Evolutionary conservation across 805 yeast species (phyloP).

Genomic region (Wickerhamomyces rabaulensis): DNA sequence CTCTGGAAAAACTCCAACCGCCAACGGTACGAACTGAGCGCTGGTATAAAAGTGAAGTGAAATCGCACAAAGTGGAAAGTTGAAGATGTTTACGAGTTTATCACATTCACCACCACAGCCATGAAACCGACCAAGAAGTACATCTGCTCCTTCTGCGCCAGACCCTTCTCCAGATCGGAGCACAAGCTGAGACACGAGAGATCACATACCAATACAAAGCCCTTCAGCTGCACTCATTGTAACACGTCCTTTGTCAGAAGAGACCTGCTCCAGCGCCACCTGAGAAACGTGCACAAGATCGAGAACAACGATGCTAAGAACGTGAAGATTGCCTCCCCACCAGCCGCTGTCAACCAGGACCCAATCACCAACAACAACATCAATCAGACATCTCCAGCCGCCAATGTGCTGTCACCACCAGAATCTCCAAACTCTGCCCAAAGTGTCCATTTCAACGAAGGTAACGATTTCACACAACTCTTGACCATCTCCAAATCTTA

Average conservation of each 20-base stretch:
- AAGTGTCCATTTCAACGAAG: not conserved
- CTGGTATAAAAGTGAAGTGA: not conserved
- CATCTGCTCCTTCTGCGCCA: conserved; percentile 14
- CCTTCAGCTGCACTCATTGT: conserved; percentile 10
- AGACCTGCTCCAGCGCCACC: conserved; percentile 12
- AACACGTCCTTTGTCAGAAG: conserved; percentile 13
- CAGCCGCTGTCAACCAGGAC: not conserved
- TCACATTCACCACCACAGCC: not conserved
- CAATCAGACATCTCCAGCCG: not conserved
- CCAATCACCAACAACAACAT: not conserved
- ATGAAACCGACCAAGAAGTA: conserved; percentile 9
- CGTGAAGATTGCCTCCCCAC: not conserved
- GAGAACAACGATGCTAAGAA: not conserved
- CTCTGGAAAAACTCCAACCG: not conserved
- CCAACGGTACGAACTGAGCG: no score
- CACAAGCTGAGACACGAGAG: conserved; percentile 14
- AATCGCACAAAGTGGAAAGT: not conserved
- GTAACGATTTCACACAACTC: conserved; percentile 6
- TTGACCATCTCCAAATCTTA: conserved; percentile 6
- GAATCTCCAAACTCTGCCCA: not conserved
- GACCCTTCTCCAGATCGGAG: conserved; percentile 13
- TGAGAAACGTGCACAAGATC: conserved; percentile 12
- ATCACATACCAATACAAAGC: conserved; percentile 15
- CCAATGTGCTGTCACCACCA: not conserved
- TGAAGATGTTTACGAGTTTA: not conserved